phyloP scores from a whole-genome alignment of 305 asterid genomes.

The Solanum hybrid region DNA sequence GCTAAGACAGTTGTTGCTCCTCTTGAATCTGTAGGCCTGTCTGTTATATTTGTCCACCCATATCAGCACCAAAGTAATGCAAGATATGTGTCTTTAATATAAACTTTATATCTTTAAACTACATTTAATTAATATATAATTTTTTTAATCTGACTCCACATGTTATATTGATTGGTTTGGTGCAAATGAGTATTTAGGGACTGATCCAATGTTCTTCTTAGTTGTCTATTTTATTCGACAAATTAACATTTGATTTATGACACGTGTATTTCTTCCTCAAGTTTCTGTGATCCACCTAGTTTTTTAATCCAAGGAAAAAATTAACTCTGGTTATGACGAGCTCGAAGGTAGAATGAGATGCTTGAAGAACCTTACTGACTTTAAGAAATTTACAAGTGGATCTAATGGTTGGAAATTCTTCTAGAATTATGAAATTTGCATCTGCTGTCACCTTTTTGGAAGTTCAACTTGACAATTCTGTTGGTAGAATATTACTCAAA shows the following conservation, averaged over 20 bases:
- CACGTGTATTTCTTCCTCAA: not conserved
- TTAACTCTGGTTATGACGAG: not conserved
- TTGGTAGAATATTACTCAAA: not conserved
- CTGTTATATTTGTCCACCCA: not conserved
- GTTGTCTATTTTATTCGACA: not conserved
- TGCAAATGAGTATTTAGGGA: not conserved
- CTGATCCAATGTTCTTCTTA: not conserved
- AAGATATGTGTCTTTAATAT: not conserved
- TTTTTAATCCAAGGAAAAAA: not conserved
- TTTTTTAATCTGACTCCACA: not conserved
- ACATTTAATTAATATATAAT: not conserved
- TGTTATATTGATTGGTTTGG: not conserved
- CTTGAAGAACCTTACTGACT: not conserved
- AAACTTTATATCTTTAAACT: not conserved
- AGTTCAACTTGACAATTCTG: not conserved
- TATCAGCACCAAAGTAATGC: not conserved
- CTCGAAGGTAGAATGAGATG: not conserved
- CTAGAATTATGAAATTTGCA: not conserved
- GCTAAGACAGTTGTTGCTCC: not conserved
- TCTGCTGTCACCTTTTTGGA: not conserved
- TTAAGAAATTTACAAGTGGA: not conserved
- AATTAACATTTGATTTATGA: not conserved
- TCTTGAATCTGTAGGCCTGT: not conserved
- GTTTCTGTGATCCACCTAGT: not conserved
- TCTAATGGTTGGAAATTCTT: not conserved